Percentiles rank a stretch among this genome's conserved stretches.
phyloP scores from a whole-genome alignment of 2,329 filamentous ascomycete genomes.

The Aotearoamyces nothofagi region DNA sequence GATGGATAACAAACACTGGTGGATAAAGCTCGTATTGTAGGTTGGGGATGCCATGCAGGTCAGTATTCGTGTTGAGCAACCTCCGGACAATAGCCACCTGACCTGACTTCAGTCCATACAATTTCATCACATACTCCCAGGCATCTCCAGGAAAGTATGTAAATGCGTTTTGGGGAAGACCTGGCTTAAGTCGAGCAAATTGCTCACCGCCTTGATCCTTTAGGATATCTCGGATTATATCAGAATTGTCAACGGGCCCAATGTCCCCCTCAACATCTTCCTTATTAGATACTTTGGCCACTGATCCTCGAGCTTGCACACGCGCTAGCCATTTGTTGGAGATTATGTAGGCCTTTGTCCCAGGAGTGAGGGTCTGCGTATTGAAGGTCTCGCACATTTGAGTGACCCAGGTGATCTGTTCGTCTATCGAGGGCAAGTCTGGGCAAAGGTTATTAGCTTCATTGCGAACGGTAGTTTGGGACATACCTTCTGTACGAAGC shows the following conservation, averaged over 20 bases:
- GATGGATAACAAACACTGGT: conserved; percentile 71
- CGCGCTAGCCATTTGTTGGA: conserved; percentile 66
- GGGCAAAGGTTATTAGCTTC: conserved; percentile 1
- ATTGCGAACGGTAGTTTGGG: conserved; percentile 1
- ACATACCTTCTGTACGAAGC: conserved; percentile 2
- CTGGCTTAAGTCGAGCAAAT: conserved; percentile 63
- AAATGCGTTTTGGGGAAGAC: conserved; percentile 54
- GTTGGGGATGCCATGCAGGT: conserved; percentile 40
- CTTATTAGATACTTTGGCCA: conserved; percentile 42
- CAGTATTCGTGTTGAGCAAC: conserved; percentile 60
- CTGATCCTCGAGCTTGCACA: conserved; percentile 50
- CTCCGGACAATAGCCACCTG: conserved; percentile 59
- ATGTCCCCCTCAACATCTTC: conserved; percentile 39
- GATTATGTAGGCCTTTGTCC: conserved; percentile 63
- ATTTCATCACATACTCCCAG: conserved; percentile 66
- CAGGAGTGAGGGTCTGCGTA: conserved; percentile 19
- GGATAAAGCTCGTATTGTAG: conserved; percentile 74
- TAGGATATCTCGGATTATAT: conserved; percentile 53
- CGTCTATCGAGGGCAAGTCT: conserved; percentile 35
- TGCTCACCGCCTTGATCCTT: conserved; percentile 31
- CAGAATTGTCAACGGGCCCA: conserved; percentile 76
- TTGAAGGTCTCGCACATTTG: conserved; percentile 36
- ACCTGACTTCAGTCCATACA: conserved; percentile 63
- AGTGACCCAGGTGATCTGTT: conserved; percentile 63
- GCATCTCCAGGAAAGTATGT: conserved; percentile 64